These are phyloP conservation scores for Leonotis leonurus DNA, from an alignment of 257 asterid species.

Conservation along the genomic window DNA sequence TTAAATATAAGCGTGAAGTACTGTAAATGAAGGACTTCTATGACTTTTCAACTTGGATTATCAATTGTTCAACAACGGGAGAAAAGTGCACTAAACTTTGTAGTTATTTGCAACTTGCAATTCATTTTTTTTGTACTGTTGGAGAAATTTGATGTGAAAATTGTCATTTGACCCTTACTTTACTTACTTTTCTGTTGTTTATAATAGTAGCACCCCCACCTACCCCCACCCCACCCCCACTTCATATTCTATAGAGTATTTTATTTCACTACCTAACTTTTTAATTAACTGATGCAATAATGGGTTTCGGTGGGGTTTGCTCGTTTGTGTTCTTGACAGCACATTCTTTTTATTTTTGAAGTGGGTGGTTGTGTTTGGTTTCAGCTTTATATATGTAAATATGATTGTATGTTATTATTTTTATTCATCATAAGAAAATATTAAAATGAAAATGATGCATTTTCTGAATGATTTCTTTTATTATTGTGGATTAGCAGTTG, in stretches of 20 bases:
- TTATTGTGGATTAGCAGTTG: no score
- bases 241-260: background rate
- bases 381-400: background rate
- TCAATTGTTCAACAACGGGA: background rate
- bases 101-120: background rate
- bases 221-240: background rate
- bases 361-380: background rate
- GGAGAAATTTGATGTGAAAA: background rate
- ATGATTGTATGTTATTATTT: background rate
- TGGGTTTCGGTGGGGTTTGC: constrained; percentile 22
- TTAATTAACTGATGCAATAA: background rate
- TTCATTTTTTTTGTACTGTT: background rate
- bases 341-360: background rate
- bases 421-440: background rate
- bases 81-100: background rate
- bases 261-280: background rate
- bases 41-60: background rate
- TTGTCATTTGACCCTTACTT: background rate
- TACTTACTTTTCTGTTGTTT: background rate
- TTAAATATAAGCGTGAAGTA: background rate
- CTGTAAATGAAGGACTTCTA: background rate
- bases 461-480: background rate
- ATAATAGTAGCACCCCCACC: background rate
- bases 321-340: background rate
- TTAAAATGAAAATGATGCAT: no score